phyloP scores from a whole-genome alignment of 202 grass and related monocot species.

The Brachypodium distachyon region DNA sequence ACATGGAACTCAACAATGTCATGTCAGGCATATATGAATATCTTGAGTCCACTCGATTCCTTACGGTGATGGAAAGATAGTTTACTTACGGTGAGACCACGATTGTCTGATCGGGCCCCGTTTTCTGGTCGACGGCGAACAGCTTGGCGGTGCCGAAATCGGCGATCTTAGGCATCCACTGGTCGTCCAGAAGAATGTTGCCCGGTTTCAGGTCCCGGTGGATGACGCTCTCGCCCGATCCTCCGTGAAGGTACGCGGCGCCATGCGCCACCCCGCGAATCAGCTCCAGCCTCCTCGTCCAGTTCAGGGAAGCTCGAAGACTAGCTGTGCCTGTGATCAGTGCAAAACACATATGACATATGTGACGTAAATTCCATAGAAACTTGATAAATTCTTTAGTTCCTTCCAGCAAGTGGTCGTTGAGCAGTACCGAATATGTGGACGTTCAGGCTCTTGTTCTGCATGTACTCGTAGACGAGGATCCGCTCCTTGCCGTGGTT shows the following conservation, averaged over 20 bases:
- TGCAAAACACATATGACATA: background rate
- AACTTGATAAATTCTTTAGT: background rate
- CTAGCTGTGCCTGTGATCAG: background rate
- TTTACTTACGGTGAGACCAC: slow-evolving; percentile 15
- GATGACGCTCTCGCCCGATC: slow-evolving; percentile 1
- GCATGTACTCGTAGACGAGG: background rate
- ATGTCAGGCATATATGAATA: background rate
- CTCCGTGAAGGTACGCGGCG: background rate
- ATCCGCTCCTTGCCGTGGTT: background rate
- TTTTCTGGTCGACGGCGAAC: background rate
- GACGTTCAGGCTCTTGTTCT: background rate
- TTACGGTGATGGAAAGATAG: too few species aligned
- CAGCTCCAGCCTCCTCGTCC: background rate
- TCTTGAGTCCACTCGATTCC: background rate
- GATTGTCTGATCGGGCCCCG: background rate
- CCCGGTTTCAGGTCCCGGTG: slow-evolving; percentile 24
- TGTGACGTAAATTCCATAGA: too few species aligned
- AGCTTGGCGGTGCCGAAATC: slow-evolving; percentile 21
- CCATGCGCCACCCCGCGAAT: background rate
- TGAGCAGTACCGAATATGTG: background rate
- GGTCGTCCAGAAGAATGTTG: slow-evolving; percentile 13
- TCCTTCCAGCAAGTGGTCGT: too few species aligned
- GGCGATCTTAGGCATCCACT: background rate
- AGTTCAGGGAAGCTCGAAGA: background rate
- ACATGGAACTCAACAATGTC: background rate